Conservation (phyloP, 1,284 basidiomycete species). For the Ceratobasidium sp. region DNA sequence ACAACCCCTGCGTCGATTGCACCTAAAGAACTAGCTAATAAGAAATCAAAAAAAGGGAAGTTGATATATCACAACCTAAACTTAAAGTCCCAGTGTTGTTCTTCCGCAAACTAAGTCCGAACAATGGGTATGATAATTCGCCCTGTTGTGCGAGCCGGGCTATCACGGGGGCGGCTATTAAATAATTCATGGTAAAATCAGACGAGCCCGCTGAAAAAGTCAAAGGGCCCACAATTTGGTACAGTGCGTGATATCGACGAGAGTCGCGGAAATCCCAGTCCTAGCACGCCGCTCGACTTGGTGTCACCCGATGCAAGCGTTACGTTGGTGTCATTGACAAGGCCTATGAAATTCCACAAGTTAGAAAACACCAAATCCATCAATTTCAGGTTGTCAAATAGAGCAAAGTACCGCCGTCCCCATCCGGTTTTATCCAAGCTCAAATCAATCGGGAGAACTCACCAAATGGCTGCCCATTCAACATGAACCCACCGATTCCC, state of each 20-base stretch:
- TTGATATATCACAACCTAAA: slow-evolving; percentile 56
- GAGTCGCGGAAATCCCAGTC: slow-evolving; percentile 74
- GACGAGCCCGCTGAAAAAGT: not conserved
- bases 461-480: slow-evolving; percentile 71
- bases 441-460: no score
- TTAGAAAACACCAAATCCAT: no score
- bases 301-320: slow-evolving; percentile 56
- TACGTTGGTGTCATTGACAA: slow-evolving; percentile 68
- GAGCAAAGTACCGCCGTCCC: no score
- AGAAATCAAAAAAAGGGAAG: no score
- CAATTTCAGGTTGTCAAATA: no score
- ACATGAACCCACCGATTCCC: slow-evolving; percentile 62
- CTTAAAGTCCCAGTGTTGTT: slow-evolving; percentile 67
- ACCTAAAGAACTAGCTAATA: slow-evolving; percentile 53
- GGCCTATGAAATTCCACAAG: slow-evolving; percentile 52
- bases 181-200: not conserved
- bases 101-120: slow-evolving; percentile 68
- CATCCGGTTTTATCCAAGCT: not conserved
- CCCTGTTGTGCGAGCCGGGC: slow-evolving; percentile 66
- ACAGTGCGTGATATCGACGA: slow-evolving; percentile 62
- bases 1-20: slow-evolving; percentile 75
- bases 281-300: slow-evolving; percentile 71
- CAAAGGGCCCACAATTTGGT: slow-evolving; percentile 59
- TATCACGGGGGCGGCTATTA: slow-evolving; percentile 67
- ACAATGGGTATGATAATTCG: slow-evolving; percentile 71